Percentiles rank a stretch among this genome's conserved stretches.
These are phyloP conservation scores for Cenococcum geophilum DNA, from an alignment of 495 filamentous ascomycete genomes.

Conservation along the genomic window DNA sequence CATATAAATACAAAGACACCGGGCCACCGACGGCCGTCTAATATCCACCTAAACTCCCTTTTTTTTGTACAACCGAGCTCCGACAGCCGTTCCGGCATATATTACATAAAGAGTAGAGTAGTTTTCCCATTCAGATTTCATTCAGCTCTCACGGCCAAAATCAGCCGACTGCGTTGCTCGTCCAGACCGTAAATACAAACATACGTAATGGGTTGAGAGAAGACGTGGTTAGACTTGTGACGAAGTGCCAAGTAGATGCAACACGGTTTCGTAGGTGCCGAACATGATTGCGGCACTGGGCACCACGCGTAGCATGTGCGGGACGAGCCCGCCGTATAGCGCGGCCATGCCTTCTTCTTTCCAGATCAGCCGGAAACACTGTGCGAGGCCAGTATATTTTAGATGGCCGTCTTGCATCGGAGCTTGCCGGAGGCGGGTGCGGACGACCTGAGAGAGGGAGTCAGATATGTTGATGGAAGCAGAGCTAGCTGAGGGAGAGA, in stretches of 20 bases:
- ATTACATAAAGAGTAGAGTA: too few species aligned
- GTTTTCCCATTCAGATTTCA: too few species aligned
- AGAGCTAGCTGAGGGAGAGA: constrained; percentile 1
- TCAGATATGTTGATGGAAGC: constrained; percentile 8
- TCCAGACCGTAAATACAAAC: not conserved
- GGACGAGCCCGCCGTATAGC: constrained; percentile 79
- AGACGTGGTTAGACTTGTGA: constrained; percentile 24
- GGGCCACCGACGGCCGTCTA: not conserved
- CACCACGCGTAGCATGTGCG: constrained; percentile 79
- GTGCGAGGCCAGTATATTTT: constrained; percentile 77
- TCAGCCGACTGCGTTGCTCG: too few species aligned
- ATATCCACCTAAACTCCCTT: too few species aligned
- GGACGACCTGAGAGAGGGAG: constrained; percentile 54
- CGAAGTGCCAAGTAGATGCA: constrained; percentile 43
- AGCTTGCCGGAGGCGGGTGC: constrained; percentile 74
- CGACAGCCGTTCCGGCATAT: too few species aligned
- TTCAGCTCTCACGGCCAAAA: too few species aligned
- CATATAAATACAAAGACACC: constrained; percentile 2
- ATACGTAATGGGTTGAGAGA: not conserved
- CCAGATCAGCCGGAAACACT: constrained; percentile 74
- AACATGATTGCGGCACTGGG: constrained; percentile 89
- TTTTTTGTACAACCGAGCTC: too few species aligned
- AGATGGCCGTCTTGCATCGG: constrained; percentile 63
- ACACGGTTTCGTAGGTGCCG: constrained; percentile 79
- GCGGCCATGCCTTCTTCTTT: constrained; percentile 78